These are phyloP conservation scores for Solanum hybrid DNA, from an alignment of 305 asterid genomes.

Conservation along the genomic window DNA sequence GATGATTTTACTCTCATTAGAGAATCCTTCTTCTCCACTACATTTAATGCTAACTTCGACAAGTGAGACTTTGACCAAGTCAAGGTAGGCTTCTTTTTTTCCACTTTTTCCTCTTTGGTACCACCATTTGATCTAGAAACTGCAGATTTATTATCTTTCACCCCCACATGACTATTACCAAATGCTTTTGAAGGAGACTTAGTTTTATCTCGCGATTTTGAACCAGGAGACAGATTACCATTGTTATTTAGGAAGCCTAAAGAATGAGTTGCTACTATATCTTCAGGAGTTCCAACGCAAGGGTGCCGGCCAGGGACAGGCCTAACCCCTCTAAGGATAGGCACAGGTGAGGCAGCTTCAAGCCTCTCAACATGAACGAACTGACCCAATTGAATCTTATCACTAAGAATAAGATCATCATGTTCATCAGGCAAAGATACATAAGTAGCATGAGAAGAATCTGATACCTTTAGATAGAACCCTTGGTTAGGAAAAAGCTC, in stretches of 20 bases:
- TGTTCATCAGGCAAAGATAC: constrained; percentile 92
- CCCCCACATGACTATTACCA: constrained; percentile 17
- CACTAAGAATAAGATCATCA: constrained; percentile 85
- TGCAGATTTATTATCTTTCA: constrained; percentile 36
- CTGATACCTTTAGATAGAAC: constrained; percentile 94
- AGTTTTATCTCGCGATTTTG: constrained; percentile 31
- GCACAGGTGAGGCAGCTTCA: constrained; percentile 92
- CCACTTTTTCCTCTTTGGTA: constrained; percentile 38
- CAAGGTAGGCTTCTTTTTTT: constrained; percentile 42
- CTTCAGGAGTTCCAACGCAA: constrained; percentile 91
- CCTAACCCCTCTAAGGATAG: constrained; percentile 73
- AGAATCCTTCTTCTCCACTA: constrained; percentile 58
- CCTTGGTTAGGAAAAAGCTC: constrained; percentile 93
- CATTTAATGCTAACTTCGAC: constrained; percentile 47
- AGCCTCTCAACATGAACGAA: constrained; percentile 87
- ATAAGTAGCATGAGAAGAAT: constrained; percentile 94
- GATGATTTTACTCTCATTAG: constrained; percentile 46
- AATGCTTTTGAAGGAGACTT: constrained; percentile 21
- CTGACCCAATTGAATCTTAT: constrained; percentile 95
- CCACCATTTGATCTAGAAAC: constrained; percentile 29
- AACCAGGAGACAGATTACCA: constrained; percentile 33
- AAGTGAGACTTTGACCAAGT: constrained; percentile 78
- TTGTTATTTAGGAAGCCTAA: constrained; percentile 66
- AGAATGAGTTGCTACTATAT: constrained; percentile 83
- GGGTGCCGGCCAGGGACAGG: constrained; percentile 93